A percentile compares a stretch with the other conserved stretches of the same genome.
phyloP scores from a whole-genome alignment of 1,139 yeast species.

The Pneumocystis wakefieldiae region DNA sequence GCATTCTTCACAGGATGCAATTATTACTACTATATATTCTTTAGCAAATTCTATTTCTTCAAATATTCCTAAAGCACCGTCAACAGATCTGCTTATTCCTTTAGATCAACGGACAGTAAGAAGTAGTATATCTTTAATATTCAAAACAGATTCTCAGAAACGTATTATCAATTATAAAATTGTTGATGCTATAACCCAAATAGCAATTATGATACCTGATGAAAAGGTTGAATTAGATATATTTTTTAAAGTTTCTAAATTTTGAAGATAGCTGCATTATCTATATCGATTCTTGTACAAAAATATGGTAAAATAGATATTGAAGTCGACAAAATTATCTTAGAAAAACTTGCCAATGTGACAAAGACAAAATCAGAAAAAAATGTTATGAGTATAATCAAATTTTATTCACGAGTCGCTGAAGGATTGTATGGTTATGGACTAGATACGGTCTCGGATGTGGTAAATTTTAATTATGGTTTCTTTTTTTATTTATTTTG shows the following conservation, averaged over 20 bases:
- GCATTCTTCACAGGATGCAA: constrained; percentile 51
- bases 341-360: constrained; percentile 44
- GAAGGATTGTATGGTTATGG: constrained; percentile 20
- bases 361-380: constrained; percentile 45
- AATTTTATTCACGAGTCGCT: constrained; percentile 24
- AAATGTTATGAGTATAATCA: constrained; percentile 42
- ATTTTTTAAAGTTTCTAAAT: not conserved
- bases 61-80: constrained; percentile 34
- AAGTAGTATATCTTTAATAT: constrained; percentile 10
- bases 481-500: constrained; percentile 31
- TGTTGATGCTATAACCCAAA: constrained; percentile 54
- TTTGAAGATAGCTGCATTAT: constrained; percentile 50
- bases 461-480: constrained; percentile 32
- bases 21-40: constrained; percentile 76
- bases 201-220: constrained; percentile 56
- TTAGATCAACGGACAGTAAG: constrained; percentile 2
- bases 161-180: constrained; percentile 29
- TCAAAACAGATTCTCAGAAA: constrained; percentile 11
- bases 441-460: constrained; percentile 19
- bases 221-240: constrained; percentile 23
- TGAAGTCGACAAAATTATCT: constrained; percentile 25
- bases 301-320: constrained; percentile 33
- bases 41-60: constrained; percentile 49
- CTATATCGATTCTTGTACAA: constrained; percentile 71
- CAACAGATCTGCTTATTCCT: constrained; percentile 5